phyloP scores from a whole-genome alignment of 2,329 filamentous ascomycete species.

The Cordyceps tenuipes region DNA sequence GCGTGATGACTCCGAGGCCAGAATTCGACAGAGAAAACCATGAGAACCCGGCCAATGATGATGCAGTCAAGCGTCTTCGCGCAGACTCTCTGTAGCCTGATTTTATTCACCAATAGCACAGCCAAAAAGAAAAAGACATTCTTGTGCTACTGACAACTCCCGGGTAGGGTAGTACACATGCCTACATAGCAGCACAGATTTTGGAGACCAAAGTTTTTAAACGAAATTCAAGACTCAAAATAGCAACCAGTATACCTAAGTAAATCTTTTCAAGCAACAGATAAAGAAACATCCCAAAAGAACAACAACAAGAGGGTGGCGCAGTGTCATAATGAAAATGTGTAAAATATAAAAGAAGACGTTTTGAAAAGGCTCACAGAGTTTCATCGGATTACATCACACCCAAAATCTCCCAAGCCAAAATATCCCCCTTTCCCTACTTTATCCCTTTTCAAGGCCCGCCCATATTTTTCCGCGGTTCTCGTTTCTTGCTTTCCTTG shows the following conservation, averaged over 20 bases:
- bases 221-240: slow-evolving; percentile 7
- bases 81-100: no score
- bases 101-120: no score
- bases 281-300: background rate
- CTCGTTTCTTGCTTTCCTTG: background rate
- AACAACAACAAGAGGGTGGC: background rate
- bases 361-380: background rate
- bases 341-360: slow-evolving; percentile 8
- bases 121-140: no score
- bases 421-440: background rate
- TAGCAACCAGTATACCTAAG: slow-evolving; percentile 7
- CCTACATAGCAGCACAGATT: background rate
- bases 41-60: no score
- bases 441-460: slow-evolving; percentile 1
- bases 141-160: no score
- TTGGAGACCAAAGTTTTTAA: background rate
- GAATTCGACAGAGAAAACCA: no score
- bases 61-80: no score
- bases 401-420: background rate
- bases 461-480: background rate
- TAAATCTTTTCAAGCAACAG: background rate
- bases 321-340: slow-evolving; percentile 4
- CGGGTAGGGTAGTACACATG: background rate
- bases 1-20: no score
- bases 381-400: background rate